Base-by-base conservation (phyloP, 352 stramenopile species). In the Pythium vanterpoolii region DNA sequence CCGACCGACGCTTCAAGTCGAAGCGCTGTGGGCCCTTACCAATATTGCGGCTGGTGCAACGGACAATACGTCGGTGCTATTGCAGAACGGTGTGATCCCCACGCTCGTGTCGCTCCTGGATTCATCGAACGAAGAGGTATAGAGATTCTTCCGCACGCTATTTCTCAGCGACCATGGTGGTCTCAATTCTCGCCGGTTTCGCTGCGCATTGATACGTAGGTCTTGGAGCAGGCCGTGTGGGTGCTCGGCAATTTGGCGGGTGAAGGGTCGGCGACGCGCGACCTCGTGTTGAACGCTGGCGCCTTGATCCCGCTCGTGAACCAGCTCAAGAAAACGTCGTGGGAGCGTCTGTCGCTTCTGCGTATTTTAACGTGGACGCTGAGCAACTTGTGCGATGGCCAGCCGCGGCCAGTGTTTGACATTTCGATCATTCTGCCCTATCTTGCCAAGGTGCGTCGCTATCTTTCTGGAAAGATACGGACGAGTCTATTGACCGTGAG, bases 11-110 rank as follows among this genome's bases (percentile, higher is more conserved):
- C 64, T 96, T 19, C 89, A 97, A 74, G 86, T 97, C 23, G 96
- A 98, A 73, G 90, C 95, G 52, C 72, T 98, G 14, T 97, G 96
- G 87, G 90, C 93, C 27, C 76, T 98, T 14, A 98, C 95, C 7
- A 98, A 98, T 73, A 98, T 98, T 68, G 93, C 96, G 5, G 89
- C 87, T 0, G 90, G 90, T 31, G 86, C 86, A 5, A 96, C 87
- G 38, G 90, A 97, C 62, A 95, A 98, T 69, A 96, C 90, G 44
- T 90, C 91, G 21, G 80, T 97, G 56, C 66, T 98, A 51, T 71
- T 97, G n/a, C 87, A 97, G 63, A 95, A 97, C 61, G 87, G 90
- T 19, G 86, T 96, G 43, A 93, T 98, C 52, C 90, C 91, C 31
- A 95, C 86, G 38, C 83, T 98, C 2, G 90, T 97, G 60, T 90